Evolutionary conservation across 108 stramenopile species (phyloP).

Genomic region (Nitzschia sp.): DNA sequence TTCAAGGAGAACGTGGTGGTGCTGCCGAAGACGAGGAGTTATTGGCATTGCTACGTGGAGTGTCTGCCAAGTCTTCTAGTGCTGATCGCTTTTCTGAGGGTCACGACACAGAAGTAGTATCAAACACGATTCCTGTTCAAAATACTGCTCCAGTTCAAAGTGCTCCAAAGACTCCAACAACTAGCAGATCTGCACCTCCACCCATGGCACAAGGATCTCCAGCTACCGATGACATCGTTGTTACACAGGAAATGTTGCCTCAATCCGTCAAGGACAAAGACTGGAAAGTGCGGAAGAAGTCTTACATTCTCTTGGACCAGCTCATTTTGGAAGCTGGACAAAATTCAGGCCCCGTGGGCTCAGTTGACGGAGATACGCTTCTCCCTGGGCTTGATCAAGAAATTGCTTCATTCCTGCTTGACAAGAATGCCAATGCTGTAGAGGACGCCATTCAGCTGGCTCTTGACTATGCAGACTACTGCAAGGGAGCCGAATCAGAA

Average conservation of each 20-base stretch:
- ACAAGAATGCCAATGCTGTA: slow-evolving; percentile 76
- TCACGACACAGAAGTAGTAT: not conserved
- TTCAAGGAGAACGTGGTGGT: slow-evolving; percentile 71
- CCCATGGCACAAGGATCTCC: not conserved
- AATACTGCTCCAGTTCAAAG: not conserved
- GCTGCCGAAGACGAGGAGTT: slow-evolving; percentile 77
- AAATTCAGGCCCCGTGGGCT: slow-evolving; percentile 23
- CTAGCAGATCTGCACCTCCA: not conserved
- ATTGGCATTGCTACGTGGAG: slow-evolving; percentile 55
- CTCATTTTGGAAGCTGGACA: slow-evolving; percentile 28
- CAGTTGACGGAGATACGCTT: slow-evolving; percentile 37
- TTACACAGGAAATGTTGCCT: slow-evolving; percentile 54
- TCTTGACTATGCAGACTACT: slow-evolving; percentile 55
- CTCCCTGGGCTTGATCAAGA: slow-evolving; percentile 47
- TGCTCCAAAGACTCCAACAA: not conserved
- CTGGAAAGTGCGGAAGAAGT: slow-evolving; percentile 70
- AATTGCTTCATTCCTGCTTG: slow-evolving; percentile 49
- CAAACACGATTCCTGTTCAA: slow-evolving; percentile 8
- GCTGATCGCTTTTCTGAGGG: slow-evolving; percentile 46
- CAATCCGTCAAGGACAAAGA: slow-evolving; percentile 50
- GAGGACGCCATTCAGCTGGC: slow-evolving; percentile 71
- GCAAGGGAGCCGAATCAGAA: slow-evolving; percentile 44
- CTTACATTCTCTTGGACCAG: slow-evolving; percentile 55
- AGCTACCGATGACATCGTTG: slow-evolving; percentile 33
- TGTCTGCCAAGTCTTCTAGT: slow-evolving; percentile 58